Evolutionary conservation across 176 grass and related monocot genomes (phyloP), one percentile per base, ranked within the genome.

Genomic region (Avena atlantica): DNA sequence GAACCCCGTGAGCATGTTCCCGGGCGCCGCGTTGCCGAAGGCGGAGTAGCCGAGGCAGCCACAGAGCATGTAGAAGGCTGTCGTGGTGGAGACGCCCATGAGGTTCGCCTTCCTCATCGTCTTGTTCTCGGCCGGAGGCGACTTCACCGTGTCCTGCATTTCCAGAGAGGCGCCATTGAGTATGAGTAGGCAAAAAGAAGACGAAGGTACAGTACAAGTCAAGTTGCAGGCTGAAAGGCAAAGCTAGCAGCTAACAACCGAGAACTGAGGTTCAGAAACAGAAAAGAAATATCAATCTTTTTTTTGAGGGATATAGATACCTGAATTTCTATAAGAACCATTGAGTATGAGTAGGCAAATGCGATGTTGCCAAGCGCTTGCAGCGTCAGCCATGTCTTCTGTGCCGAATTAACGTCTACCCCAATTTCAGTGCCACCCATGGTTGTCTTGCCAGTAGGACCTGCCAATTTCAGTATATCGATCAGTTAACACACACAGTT

Each of bases 1-100:
- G 78, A 97, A 97, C 0, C 95, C 95, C 0, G 95, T 97, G 2
- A 97, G 84, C 62, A 94, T 91, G 75, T 94, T 91, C 58, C 92
- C 92, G 1, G 89, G 75, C 40, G 68, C 92, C 10, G 79, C 70
- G 27, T 94, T 91, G 68, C 92, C 92, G 44, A 94, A 78, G 48
- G 74, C 92, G 6, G 82, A 62, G 74, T 94, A 94, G 74, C 89
- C 89, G 61, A 94, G 90, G 74, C 89, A 94, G 20, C 92, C 89
- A 17, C 89, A 91, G 12, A 91, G 87, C 25, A 87, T 72, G 76
- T 94, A 94, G 74, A 94, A 91, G 20, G 76, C 51, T 13, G 87
- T 94, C 10, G 89, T 94, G 24, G 82, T 78, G 37, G 84, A 77
- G 51, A 89, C 86, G 44, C 83, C 85, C 5, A 91, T 23, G 16